Evolutionary conservation across 2,329 filamentous ascomycete species (phyloP), one percentile per base, ranked within the genome.

Genomic region (Fusarium stilboides): DNA sequence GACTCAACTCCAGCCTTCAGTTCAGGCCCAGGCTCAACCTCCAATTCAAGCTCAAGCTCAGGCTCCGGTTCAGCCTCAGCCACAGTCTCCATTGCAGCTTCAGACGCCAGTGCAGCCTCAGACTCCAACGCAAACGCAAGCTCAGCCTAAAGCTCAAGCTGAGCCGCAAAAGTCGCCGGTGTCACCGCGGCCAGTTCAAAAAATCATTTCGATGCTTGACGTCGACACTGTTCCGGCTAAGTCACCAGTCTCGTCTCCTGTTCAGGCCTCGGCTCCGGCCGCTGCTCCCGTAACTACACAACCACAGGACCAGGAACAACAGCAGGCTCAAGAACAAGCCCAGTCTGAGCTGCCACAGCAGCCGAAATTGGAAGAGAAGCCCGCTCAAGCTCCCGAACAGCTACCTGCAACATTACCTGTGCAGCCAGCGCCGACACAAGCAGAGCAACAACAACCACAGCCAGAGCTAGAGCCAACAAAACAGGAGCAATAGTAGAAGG

Each of bases 131-230:
- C 52, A 57, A 26, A 20, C 47, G 13, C 54, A 57, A 31, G n/a
- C 28, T 26, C 46, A 52, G 24, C 19, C 47, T 31, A 49, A 47
- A 31, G 40, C 33, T 19, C 54, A 53, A 17, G 13, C 36, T 17
- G 39, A 56, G 36, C 28, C 42, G 13, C 60, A 24, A 33, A 57
- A 39, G n/a, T 46, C 50, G 10, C 60, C 33, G 26, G 37, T 40
- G 39, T 36, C 46, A 15, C 42, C 53, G 26, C 43, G 42, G 22
- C 46, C 56, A 24, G 13, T 20, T 22, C 62, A 65, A 42, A 65
- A 65, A 36, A 65, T 65, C 8, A 65, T 63, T n/a, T 65, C 62
- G 20, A 65, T 65, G 62, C 62, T 65, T 26, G 62, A 65, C 34
- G 39, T 65, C 13, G 62, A 65, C n/a, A 60, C 40, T 12, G 26